Evolutionary conservation across 257 asterid species (phyloP).

Genomic region (Lycium ferocissimum): DNA sequence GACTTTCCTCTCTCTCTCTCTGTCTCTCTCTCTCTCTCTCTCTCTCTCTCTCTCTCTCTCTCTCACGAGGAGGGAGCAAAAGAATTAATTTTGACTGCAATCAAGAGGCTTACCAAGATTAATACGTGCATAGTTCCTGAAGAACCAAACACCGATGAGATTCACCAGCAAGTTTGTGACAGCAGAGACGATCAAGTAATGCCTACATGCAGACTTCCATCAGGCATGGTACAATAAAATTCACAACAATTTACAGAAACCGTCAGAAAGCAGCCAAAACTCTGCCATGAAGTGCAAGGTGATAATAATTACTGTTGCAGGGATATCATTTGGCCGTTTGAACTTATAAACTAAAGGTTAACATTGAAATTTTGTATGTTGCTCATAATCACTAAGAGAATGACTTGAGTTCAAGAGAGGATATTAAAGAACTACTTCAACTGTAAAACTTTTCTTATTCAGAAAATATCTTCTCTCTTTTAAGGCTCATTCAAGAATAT

Average conservation of each 20-base stretch:
- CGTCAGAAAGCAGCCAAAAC: conserved; percentile 14
- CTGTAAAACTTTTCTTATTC: neutral
- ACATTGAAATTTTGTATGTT: neutral
- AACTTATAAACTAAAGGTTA: conserved; percentile 14
- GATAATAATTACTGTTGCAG: conserved; percentile 10
- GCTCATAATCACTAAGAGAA: conserved; percentile 8
- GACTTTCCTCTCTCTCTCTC: neutral
- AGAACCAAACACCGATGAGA: conserved; percentile 98
- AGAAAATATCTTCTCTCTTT: neutral
- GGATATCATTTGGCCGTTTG: neutral
- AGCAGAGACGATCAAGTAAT: conserved; percentile 92
- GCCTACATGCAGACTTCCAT: conserved; percentile 57
- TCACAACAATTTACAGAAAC: conserved; percentile 16
- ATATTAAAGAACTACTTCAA: conserved; percentile 7
- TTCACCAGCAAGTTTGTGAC: conserved; percentile 92
- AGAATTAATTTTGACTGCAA: conserved; percentile 29
- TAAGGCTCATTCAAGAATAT: neutral
- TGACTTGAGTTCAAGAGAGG: conserved; percentile 12
- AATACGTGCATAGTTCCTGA: conserved; percentile 91
- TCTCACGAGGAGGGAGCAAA: conserved; percentile 8
- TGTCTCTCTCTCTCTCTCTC: neutral
- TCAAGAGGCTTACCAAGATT: conserved; percentile 68
- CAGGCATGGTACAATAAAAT: conserved; percentile 26
- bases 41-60: neutral
- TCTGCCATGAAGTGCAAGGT: neutral